Evolutionary conservation across 2,329 filamentous ascomycete species (phyloP), one percentile per base, ranked within the genome.

Genomic region (Ophiocordyceps camponoti-leonardi): DNA sequence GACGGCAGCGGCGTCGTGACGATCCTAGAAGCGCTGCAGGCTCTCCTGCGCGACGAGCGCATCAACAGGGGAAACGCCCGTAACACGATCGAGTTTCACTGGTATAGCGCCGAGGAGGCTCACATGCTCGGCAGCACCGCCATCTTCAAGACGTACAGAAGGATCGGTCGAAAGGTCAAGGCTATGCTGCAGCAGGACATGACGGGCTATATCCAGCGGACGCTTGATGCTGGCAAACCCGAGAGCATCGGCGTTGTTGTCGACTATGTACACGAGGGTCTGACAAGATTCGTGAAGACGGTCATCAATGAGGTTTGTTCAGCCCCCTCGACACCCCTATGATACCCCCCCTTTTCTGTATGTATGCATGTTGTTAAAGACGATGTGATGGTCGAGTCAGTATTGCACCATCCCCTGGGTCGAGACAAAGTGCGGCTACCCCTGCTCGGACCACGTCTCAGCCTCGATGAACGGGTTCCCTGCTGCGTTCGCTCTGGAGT

Each of bases 121-220:
- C 87, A 88, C 31, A 70, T 94, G 42, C 73, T 94, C 4, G 87
- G 87, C 48, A 90, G 83, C 55, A 87, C 94, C 61, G 88, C 84
- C 46, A 84, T 96, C 61, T 96, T 95, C 69, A 72, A 75, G 44
- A 67, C 75, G 8, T 96, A 96, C 58, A 80, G 84, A 63, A 77
- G 80, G 59, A 64, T 75, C 20, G 72, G 74, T 30, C 75, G 81
- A 23, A 79, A 90, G 52, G 73, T 96, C 61, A 93, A 90, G 67
- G 90, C 90, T 31, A 96, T 96, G 92, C 75, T 96, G 46, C 90
- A 96, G 67, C 90, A 96, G 65, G 90, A 96, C 63, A 96, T 96
- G 90, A 94, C 86, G 1, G 90, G 90, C 18, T 95, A 83, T 60
- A 75, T 87, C 6, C 78, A 88, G 60, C 81, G 80, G 56, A 94